Evolutionary conservation across 1,139 yeast species (phyloP), one percentile per base, ranked within the genome.

Genomic region (Dujonia santamariae): DNA sequence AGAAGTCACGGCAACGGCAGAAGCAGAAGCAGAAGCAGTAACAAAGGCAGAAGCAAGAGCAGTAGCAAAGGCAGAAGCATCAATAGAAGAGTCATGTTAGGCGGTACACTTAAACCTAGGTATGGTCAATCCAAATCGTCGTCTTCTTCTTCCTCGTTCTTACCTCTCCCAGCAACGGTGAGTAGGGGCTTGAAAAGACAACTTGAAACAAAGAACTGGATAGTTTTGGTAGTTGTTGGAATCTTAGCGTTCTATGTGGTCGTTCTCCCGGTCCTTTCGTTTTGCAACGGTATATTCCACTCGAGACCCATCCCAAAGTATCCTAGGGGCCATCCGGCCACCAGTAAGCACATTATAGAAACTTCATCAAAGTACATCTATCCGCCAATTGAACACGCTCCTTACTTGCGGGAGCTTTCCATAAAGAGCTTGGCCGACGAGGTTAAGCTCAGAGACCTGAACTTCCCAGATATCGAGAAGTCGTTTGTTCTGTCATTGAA

Each of bases 301-400:
- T 28, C 41, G 12, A 31, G 40, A 6, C 13, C 43, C 4, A 19
- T 8, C 3, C 42, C 39, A 9, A 36, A 35, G 20, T 63, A 63
- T 38, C 71, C 72, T 0, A 40, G 46, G 5, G 48, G 61, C 8
- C 72, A 63, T 40, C 68, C 72, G 3, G 54, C 53, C 36, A 59
- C 68, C 19, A 56, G 66, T 30, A 42, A 44, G 7, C 51, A 59
- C 33, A 39, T 43, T 9, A 61, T 78, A 17, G 67, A 64, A 21
- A 72, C 83, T 9, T 55, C 61, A 12, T 67, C 76, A 13, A 66
- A 67, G 33, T 69, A 73, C 48, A 79, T 84, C 19, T 82, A 72
- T 50, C 92, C 92, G 7, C 74, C 76, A 11, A 68, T 81, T 29
- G 87, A 83, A 44, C 81, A 83, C 46, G 78, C 83, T 3, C 74